These are phyloP conservation scores for Candida dubliniensis DNA, from an alignment of 1,139 yeast genomes.

Conservation along the genomic window DNA sequence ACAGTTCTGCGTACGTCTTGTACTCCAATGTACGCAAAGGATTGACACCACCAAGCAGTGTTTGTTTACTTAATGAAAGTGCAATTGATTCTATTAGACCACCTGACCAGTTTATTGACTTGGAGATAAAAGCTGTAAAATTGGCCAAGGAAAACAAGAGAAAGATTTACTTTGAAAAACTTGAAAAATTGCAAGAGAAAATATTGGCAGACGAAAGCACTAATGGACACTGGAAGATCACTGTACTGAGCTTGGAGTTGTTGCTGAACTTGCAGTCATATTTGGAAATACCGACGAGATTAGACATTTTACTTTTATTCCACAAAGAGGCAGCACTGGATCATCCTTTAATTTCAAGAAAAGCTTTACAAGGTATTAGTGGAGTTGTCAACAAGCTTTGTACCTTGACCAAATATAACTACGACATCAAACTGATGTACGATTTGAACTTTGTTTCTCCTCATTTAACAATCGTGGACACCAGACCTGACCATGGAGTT, in stretches of 20 bases:
- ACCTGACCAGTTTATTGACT: conserved; percentile 56
- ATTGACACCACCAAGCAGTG: conserved; percentile 58
- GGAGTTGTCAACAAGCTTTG: conserved; percentile 54
- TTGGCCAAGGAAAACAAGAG: conserved; percentile 62
- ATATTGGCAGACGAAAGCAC: conserved; percentile 39
- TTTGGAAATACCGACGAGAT: conserved; percentile 48
- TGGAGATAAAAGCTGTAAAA: conserved; percentile 56
- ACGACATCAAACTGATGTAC: conserved; percentile 49
- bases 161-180: conserved; percentile 36
- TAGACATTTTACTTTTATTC: conserved; percentile 48
- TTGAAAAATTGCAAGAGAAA: conserved; percentile 44
- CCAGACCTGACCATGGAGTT: conserved; percentile 28
- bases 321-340: conserved; percentile 57
- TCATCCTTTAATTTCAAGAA: conserved; percentile 71
- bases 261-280: conserved; percentile 57
- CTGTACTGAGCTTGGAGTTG: conserved; percentile 54
- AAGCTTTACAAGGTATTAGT: conserved; percentile 64
- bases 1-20: conserved; percentile 50
- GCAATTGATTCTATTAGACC: conserved; percentile 60
- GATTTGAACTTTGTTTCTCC: conserved; percentile 41
- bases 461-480: conserved; percentile 43
- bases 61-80: conserved; percentile 52
- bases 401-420: conserved; percentile 52
- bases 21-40: conserved; percentile 47
- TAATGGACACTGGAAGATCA: conserved; percentile 67